These are phyloP conservation scores for Capsella rubella DNA, from an alignment of 441 rosid species.

Conservation along the genomic window DNA sequence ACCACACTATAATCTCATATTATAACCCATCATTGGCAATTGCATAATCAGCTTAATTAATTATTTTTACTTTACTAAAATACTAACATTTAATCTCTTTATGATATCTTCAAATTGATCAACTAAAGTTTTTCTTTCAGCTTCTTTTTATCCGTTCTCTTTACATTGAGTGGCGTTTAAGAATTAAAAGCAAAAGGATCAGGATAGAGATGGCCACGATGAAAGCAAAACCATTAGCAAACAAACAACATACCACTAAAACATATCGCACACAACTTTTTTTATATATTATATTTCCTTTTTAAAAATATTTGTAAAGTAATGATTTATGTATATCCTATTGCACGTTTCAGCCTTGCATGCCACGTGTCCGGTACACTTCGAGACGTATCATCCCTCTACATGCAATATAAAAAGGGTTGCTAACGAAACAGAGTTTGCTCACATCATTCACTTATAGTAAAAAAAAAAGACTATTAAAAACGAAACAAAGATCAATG, in stretches of 20 bases:
- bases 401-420: conserved; percentile 36
- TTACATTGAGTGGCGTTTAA: conserved; percentile 28
- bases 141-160: conserved; percentile 4
- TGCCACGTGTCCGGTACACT: conserved; percentile 8
- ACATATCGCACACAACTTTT: conserved; percentile 27
- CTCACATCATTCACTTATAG: conserved; percentile 15
- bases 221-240: conserved; percentile 30
- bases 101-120: too few relatives aligned
- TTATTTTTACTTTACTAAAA: too few relatives aligned
- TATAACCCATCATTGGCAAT: too few relatives aligned
- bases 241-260: conserved; percentile 28
- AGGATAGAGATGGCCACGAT: conserved; percentile 30
- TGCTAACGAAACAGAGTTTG: conserved; percentile 14
- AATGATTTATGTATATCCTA: conserved; percentile 22
- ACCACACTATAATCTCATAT: neutral
- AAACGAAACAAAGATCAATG: conserved; percentile 3
- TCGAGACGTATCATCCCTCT: conserved; percentile 20
- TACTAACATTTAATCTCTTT: too few relatives aligned
- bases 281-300: neutral
- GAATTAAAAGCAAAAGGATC: conserved; percentile 21
- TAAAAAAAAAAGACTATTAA: neutral
- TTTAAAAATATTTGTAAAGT: neutral
- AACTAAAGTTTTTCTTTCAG: conserved; percentile 12
- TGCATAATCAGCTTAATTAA: too few relatives aligned
- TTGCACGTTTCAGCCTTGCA: conserved; percentile 23